Percentiles rank a stretch among this genome's conserved stretches.
Evolutionary conservation across 2,329 filamentous ascomycete species (phyloP).

Genomic region (Hypoxylon sp.): DNA sequence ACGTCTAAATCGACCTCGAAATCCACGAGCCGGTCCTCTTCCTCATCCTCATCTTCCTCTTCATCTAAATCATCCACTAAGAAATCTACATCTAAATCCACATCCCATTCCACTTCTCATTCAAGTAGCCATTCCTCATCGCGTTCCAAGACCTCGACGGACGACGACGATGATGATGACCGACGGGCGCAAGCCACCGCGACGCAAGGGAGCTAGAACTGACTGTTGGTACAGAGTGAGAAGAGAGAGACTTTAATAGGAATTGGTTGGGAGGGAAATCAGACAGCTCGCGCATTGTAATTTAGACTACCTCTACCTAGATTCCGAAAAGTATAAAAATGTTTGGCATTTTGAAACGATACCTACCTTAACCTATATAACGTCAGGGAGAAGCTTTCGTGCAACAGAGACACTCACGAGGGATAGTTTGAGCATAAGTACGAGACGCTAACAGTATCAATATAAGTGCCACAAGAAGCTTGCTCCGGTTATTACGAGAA

Average conservation of each 20-base stretch:
- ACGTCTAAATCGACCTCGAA: slow-evolving; percentile 42
- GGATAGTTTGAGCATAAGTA: not conserved
- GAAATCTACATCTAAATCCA: slow-evolving; percentile 26
- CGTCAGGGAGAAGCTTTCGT: not conserved
- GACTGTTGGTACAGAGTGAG: slow-evolving; percentile 11
- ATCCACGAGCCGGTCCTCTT: slow-evolving; percentile 26
- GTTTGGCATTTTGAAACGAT: slow-evolving; percentile 4
- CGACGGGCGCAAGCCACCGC: slow-evolving; percentile 31
- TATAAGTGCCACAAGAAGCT: not conserved
- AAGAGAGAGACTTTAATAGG: not conserved
- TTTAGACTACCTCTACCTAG: slow-evolving; percentile 8
- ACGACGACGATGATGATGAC: slow-evolving; percentile 17
- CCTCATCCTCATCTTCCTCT: slow-evolving; percentile 31
- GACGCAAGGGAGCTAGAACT: slow-evolving; percentile 22
- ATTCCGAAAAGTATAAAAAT: slow-evolving; percentile 3
- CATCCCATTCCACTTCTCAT: slow-evolving; percentile 21
- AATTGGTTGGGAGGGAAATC: slow-evolving; percentile 5
- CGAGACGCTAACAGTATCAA: not conserved
- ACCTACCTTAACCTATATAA: too few species aligned
- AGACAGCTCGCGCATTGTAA: slow-evolving; percentile 9
- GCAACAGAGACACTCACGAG: not conserved
- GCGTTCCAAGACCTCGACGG: slow-evolving; percentile 23
- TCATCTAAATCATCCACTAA: not conserved
- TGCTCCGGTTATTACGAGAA: not conserved
- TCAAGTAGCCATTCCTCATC: slow-evolving; percentile 28